These are phyloP conservation scores for Epithemia pelagica DNA, from an alignment of 108 stramenopile genomes.

Conservation along the genomic window DNA sequence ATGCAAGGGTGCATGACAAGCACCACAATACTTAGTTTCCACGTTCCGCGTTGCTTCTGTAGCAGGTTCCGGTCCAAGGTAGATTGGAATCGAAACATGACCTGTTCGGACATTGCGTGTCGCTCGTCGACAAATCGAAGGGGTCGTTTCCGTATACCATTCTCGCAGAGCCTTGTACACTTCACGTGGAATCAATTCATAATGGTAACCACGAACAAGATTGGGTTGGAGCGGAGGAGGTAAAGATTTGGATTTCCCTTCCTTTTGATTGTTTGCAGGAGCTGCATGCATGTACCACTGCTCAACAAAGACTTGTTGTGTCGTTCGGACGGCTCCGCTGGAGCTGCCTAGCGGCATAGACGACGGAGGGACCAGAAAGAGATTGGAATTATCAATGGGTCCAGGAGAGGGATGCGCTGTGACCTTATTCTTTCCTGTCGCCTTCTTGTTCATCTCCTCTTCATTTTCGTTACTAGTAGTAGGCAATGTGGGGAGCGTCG, in stretches of 20 bases:
- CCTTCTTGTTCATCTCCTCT: constrained; percentile 11
- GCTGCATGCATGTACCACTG: constrained; percentile 21
- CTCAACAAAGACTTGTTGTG: constrained; percentile 8
- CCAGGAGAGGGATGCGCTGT: constrained; percentile 23
- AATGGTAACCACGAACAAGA: constrained; percentile 77
- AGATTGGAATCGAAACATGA: constrained; percentile 9
- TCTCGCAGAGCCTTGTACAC: constrained; percentile 53
- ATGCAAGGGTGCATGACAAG: constrained; percentile 38
- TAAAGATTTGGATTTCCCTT: too few relatives aligned
- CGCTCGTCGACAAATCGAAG: constrained; percentile 46
- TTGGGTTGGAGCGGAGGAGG: constrained; percentile 36
- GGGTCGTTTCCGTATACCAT: constrained; percentile 73
- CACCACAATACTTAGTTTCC: constrained; percentile 21
- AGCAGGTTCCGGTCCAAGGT: constrained; percentile 7
- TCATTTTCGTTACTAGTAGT: neutral
- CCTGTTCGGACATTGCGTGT: constrained; percentile 1
- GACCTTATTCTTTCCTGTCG: constrained; percentile 12
- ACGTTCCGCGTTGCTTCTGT: neutral
- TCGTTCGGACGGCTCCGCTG: neutral
- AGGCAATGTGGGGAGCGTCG: neutral
- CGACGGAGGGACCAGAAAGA: constrained; percentile 28
- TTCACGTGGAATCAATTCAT: constrained; percentile 71
- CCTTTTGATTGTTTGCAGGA: neutral
- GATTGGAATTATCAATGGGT: constrained; percentile 55
- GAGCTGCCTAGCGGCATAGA: too few relatives aligned